Percentiles rank a stretch among this genome's conserved stretches.
phyloP scores from a whole-genome alignment of 2,329 filamentous ascomycete genomes.

The Botrytis deweyae region DNA sequence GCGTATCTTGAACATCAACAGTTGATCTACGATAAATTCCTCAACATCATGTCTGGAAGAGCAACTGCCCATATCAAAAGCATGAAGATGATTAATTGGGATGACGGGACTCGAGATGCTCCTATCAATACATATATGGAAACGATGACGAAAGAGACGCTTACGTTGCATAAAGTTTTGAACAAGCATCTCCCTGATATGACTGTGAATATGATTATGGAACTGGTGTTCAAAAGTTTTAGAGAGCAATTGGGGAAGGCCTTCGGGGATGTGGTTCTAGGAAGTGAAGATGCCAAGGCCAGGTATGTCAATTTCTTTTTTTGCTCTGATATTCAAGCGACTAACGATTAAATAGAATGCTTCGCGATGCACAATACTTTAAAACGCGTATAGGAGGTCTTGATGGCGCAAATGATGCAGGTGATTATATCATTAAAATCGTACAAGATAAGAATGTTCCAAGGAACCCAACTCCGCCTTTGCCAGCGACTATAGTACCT shows the following conservation, averaged over 20 bases:
- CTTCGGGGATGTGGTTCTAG: slow-evolving; percentile 58
- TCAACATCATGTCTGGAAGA: slow-evolving; percentile 69
- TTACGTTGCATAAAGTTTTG: slow-evolving; percentile 66
- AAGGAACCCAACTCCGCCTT: slow-evolving; percentile 6
- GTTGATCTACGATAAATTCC: slow-evolving; percentile 70
- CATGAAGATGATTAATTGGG: slow-evolving; percentile 67
- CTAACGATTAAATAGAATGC: slow-evolving; percentile 48
- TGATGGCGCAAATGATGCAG: slow-evolving; percentile 67
- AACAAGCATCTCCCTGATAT: slow-evolving; percentile 65
- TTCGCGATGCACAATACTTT: slow-evolving; percentile 63
- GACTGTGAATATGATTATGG: slow-evolving; percentile 67
- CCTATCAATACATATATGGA: slow-evolving; percentile 65
- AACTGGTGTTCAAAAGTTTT: slow-evolving; percentile 65
- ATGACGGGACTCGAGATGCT: slow-evolving; percentile 41
- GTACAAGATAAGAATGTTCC: slow-evolving; percentile 54
- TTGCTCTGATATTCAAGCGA: not conserved
- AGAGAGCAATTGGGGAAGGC: slow-evolving; percentile 64
- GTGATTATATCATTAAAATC: slow-evolving; percentile 65
- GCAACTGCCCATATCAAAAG: slow-evolving; percentile 60
- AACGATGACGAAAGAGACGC: slow-evolving; percentile 67
- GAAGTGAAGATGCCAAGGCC: slow-evolving; percentile 59
- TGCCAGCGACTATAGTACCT: not conserved
- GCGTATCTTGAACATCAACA: slow-evolving; percentile 64
- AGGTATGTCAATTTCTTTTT: slow-evolving; percentile 48
- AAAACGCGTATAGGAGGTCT: slow-evolving; percentile 60